phyloP scores from a whole-genome alignment of 345 rosid genomes.

The Citropsis articulata region DNA sequence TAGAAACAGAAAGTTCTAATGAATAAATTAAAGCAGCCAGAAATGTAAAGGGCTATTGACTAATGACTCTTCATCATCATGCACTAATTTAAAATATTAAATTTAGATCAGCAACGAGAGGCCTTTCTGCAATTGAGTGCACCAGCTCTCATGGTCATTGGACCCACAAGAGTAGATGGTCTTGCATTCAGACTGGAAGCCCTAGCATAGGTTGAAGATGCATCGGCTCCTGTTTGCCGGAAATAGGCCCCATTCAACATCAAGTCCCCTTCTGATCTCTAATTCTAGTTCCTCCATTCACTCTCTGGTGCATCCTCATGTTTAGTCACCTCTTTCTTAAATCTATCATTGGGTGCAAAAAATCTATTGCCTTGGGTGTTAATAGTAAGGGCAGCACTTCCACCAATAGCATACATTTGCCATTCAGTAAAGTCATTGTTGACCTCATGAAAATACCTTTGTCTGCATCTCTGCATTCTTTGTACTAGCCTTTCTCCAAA shows the following conservation, averaged over 20 bases:
- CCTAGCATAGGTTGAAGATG: constrained; percentile 53
- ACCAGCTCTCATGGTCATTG: constrained; percentile 62
- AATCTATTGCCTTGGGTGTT: constrained; percentile 81
- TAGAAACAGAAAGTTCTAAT: neutral
- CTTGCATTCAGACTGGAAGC: constrained; percentile 76
- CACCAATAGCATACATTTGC: constrained; percentile 87
- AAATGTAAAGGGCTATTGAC: neutral
- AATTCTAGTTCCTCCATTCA: constrained; percentile 66
- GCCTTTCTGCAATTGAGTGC: constrained; percentile 54
- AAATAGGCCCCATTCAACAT: constrained; percentile 72
- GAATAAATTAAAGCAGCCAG: neutral
- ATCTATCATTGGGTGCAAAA: constrained; percentile 55
- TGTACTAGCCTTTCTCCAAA: constrained; percentile 86
- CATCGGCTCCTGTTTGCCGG: constrained; percentile 48
- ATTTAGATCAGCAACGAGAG: constrained; percentile 41
- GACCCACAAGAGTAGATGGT: constrained; percentile 60
- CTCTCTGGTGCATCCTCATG: constrained; percentile 66
- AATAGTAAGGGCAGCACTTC: constrained; percentile 76
- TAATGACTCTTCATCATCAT: neutral
- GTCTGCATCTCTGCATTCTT: constrained; percentile 82
- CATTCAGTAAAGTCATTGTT: constrained; percentile 85
- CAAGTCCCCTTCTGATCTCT: constrained; percentile 78
- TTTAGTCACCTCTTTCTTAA: constrained; percentile 73
- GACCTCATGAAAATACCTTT: constrained; percentile 82
- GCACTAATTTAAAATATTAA: too few relatives aligned